Percentiles rank a stretch among this genome's conserved stretches.
Evolutionary conservation across 768 basidiomycete genomes (phyloP).

Genomic region (Pulveroboletus ravenelii): DNA sequence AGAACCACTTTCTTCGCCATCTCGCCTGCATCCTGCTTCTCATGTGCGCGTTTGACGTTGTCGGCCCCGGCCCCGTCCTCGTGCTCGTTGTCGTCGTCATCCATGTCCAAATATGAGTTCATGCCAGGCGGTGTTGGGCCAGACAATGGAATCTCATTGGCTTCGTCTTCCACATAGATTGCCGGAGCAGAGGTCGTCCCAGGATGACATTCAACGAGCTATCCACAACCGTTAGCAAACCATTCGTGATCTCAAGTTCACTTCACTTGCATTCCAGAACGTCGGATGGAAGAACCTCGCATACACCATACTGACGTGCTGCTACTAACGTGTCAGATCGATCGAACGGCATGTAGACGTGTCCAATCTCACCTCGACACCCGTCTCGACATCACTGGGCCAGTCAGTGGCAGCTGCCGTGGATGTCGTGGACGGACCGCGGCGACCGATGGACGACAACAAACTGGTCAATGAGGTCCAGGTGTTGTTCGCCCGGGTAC

Average conservation of each 20-base stretch:
- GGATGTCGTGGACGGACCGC: not conserved
- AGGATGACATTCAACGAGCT: constrained; percentile 16
- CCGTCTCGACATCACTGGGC: constrained; percentile 8
- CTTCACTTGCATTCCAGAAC: constrained; percentile 14
- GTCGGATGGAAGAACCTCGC: constrained; percentile 21
- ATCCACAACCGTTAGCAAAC: not conserved
- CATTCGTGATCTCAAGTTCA: not conserved
- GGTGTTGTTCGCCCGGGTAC: not conserved
- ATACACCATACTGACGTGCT: constrained; percentile 20
- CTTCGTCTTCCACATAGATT: constrained; percentile 20
- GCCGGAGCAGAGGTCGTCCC: constrained; percentile 12
- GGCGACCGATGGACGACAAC: constrained; percentile 7
- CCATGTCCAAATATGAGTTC: constrained; percentile 14
- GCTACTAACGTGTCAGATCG: not conserved
- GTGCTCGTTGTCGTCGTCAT: not conserved
- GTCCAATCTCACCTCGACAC: constrained; percentile 5
- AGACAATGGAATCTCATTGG: not conserved
- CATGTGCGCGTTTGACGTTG: not conserved
- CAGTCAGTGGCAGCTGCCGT: not conserved
- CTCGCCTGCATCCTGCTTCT: not conserved
- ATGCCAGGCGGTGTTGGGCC: constrained; percentile 5
- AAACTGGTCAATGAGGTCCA: constrained; percentile 7
- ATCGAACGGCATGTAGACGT: not conserved
- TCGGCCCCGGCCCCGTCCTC: not conserved
- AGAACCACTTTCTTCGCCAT: not conserved